Evolutionary conservation across 768 basidiomycete genomes (phyloP).

Genomic region (Mycena maculata): DNA sequence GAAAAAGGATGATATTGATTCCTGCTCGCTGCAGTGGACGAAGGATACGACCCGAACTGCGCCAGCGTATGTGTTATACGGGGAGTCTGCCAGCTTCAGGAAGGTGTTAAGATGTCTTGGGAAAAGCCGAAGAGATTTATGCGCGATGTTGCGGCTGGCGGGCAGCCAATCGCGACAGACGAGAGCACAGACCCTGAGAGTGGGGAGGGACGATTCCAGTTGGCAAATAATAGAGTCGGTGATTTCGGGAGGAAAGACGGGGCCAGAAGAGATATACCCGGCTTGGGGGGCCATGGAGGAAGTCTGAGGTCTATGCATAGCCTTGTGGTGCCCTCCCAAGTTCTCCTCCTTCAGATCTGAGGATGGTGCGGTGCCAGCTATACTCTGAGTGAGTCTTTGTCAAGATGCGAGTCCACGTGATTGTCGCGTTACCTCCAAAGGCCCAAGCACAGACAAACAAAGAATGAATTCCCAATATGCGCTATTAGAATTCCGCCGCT

Average conservation of each 20-base stretch:
- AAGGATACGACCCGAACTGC: neutral
- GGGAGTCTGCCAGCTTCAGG: too few species aligned
- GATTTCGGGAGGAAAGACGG: constrained; percentile 15
- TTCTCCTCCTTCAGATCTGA: too few species aligned
- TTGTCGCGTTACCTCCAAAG: too few species aligned
- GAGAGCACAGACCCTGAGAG: neutral
- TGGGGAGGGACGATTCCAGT: neutral
- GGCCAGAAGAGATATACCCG: neutral
- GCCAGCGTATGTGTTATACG: constrained; percentile 9
- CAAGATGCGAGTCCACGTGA: too few species aligned
- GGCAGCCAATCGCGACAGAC: constrained; percentile 13
- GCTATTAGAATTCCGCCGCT: too few species aligned
- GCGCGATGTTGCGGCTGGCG: constrained; percentile 3
- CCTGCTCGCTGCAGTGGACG: too few species aligned
- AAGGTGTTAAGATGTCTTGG: neutral
- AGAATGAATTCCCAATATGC: too few species aligned
- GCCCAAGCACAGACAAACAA: too few species aligned
- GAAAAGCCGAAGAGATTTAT: neutral
- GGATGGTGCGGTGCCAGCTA: too few species aligned
- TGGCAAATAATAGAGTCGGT: constrained; percentile 7
- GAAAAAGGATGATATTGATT: constrained; percentile 3
- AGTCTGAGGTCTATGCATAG: too few species aligned
- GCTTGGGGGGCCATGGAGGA: neutral
- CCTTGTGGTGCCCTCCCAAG: too few species aligned
- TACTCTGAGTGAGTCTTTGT: too few species aligned